Evolutionary conservation across 805 yeast genomes (phyloP).

Genomic region (Ascoidea rubescens): DNA sequence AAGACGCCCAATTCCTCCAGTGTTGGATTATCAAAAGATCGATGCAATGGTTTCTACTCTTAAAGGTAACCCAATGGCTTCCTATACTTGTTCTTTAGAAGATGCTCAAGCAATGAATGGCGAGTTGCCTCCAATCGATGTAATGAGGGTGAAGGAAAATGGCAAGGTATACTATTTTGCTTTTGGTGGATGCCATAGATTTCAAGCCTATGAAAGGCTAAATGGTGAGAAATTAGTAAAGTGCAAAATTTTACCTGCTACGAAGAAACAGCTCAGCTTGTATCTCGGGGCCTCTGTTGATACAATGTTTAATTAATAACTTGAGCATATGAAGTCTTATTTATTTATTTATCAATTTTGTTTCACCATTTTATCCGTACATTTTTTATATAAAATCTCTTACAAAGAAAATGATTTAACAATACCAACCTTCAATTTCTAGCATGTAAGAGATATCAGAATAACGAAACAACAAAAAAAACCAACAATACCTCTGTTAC

Average conservation of each 20-base stretch:
- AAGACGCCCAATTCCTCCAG: conserved; percentile 77
- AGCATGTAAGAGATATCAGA: too few species aligned
- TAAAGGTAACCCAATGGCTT: conserved; percentile 48
- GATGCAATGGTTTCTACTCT: conserved; percentile 67
- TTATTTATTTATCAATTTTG: too few species aligned
- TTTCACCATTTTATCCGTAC: too few species aligned
- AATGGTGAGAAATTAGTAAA: conserved; percentile 37
- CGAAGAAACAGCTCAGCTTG: conserved; percentile 48
- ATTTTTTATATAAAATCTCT: too few species aligned
- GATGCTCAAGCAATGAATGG: conserved; percentile 29
- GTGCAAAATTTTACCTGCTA: conserved; percentile 64
- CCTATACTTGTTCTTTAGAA: conserved; percentile 39
- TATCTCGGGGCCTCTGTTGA: conserved; percentile 64
- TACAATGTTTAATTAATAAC: conserved; percentile 23
- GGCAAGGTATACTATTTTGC: conserved; percentile 61
- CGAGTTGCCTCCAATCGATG: conserved; percentile 74
- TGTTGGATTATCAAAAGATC: conserved; percentile 58
- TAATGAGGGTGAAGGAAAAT: conserved; percentile 47
- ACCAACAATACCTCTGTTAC: too few species aligned
- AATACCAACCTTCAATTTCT: too few species aligned
- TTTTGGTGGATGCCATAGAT: conserved; percentile 84
- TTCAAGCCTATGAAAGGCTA: conserved; percentile 65
- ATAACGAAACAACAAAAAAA: too few species aligned
- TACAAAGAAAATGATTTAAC: too few species aligned
- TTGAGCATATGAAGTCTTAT: background rate